These are phyloP conservation scores for Zhuliangozyma parablackwelliae DNA, from an alignment of 1,139 yeast species.

Conservation along the genomic window DNA sequence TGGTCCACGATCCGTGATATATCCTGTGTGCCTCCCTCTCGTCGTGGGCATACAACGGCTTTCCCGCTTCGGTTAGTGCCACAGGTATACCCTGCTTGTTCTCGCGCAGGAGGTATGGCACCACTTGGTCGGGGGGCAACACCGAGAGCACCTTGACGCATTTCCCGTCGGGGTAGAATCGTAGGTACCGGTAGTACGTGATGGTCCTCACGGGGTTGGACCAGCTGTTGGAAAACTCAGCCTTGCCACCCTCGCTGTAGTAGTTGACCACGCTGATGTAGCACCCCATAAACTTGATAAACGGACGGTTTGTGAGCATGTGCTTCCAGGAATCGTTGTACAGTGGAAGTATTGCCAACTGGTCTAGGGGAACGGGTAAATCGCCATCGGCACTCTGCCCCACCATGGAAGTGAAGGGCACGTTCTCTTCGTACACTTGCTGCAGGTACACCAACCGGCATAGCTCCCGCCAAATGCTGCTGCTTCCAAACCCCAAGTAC, in stretches of 20 bases:
- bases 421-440: slow-evolving; percentile 49
- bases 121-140: slow-evolving; percentile 60
- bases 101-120: slow-evolving; percentile 46
- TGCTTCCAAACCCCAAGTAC: slow-evolving; percentile 54
- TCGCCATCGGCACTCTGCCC: slow-evolving; percentile 8
- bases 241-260: slow-evolving; percentile 71
- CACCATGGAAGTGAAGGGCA: slow-evolving; percentile 11
- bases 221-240: slow-evolving; percentile 66
- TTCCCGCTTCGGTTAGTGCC: slow-evolving; percentile 11
- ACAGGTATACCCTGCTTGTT: slow-evolving; percentile 16
- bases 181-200: slow-evolving; percentile 78
- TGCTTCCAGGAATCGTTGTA: slow-evolving; percentile 51
- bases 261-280: slow-evolving; percentile 85
- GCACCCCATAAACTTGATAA: slow-evolving; percentile 73
- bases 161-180: slow-evolving; percentile 78
- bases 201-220: slow-evolving; percentile 74
- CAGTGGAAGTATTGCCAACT: slow-evolving; percentile 36
- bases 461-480: slow-evolving; percentile 53
- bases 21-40: slow-evolving; percentile 33
- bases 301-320: slow-evolving; percentile 55
- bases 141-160: slow-evolving; percentile 64
- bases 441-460: slow-evolving; percentile 52
- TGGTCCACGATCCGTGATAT: slow-evolving; percentile 52
- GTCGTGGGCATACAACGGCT: slow-evolving; percentile 8
- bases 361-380: slow-evolving; percentile 41